These are phyloP conservation scores for Melocanna baccifera DNA, from an alignment of 176 grass and related monocot species.

Conservation along the genomic window DNA sequence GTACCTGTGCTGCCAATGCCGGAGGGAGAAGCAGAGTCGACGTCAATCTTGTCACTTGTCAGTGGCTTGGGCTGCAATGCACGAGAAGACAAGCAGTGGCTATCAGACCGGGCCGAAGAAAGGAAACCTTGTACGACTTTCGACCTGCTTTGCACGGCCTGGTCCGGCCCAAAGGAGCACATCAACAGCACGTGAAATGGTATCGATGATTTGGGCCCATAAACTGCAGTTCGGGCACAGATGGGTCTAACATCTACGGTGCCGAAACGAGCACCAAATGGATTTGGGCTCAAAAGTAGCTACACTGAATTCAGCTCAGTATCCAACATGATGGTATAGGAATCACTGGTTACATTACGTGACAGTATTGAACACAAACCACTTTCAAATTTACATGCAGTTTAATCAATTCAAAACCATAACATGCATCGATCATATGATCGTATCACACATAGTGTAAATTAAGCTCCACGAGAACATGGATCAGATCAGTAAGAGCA, in stretches of 20 bases:
- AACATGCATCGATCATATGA: not conserved
- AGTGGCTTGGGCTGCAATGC: not conserved
- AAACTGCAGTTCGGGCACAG: not conserved
- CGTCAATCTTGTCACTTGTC: not conserved
- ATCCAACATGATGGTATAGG: not conserved
- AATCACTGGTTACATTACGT: not conserved
- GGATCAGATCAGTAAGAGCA: not conserved
- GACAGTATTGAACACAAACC: not conserved
- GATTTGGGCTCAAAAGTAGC: not conserved
- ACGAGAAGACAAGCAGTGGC: too few relatives aligned
- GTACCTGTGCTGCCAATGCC: not conserved
- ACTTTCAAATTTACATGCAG: constrained; percentile 8
- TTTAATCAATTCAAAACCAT: constrained; percentile 5
- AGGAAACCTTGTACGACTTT: not conserved
- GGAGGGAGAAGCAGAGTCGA: not conserved
- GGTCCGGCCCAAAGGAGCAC: not conserved
- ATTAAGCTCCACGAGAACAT: not conserved
- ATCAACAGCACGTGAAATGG: not conserved
- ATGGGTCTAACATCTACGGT: too few relatives aligned
- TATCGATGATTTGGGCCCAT: not conserved
- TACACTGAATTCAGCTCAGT: not conserved
- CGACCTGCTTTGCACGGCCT: not conserved
- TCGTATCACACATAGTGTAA: not conserved
- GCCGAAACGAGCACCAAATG: too few relatives aligned
- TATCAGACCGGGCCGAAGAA: not conserved